Base-by-base conservation (phyloP, 2,329 filamentous ascomycete species). In the Claviceps pusilla region DNA sequence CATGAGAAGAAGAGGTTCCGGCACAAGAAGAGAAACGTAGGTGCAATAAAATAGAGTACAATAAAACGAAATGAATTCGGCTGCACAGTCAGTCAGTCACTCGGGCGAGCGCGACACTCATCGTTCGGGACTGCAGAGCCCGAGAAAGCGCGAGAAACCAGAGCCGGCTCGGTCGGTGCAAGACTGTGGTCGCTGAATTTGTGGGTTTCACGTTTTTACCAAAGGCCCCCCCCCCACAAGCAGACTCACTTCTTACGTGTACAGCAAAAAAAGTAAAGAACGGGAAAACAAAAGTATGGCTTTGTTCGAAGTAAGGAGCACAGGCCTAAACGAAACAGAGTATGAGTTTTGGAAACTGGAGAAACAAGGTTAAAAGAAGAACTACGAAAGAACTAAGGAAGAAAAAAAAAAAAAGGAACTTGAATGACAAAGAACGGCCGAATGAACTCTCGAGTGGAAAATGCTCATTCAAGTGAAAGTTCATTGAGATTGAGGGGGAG, bases 401-500 rank as follows among this genome's bases (percentile, higher is more conserved):
- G 3, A 24, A 24, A 24, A 24, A 24, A 24, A 24, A 24, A 24
- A 28, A 31, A 16, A 29, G 41, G 10, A 39, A 24, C 33, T 4
- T 47, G 33, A 12, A 6, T 28, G 54, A 28, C 19, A 49, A 12
- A 50, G 19, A 48, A 53, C 35, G n/a, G 45, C 35, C 33, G 12
- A 47, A 46, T 6, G n/a, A 41, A 46, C 43, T 37, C 35, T 51
- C 28, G 53, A 50, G 50, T 46, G 46, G 39, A 46, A 52, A 52
- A 39, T 39, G 9, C 50, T 48, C 24, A 14, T 33, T 46, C 29
- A 51, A 52, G 46, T 42, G n/a, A 45, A 42, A 45, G 28, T 19
- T 19, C 39, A 37, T 43, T 43, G 45, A 49, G 29, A 41, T 47
- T 50, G 53, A 55, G 49, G 49, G 50, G 50, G 50, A 52, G 31